Base-by-base conservation (phyloP, 1,284 basidiomycete genomes). In the Irpex rosettiformis region DNA sequence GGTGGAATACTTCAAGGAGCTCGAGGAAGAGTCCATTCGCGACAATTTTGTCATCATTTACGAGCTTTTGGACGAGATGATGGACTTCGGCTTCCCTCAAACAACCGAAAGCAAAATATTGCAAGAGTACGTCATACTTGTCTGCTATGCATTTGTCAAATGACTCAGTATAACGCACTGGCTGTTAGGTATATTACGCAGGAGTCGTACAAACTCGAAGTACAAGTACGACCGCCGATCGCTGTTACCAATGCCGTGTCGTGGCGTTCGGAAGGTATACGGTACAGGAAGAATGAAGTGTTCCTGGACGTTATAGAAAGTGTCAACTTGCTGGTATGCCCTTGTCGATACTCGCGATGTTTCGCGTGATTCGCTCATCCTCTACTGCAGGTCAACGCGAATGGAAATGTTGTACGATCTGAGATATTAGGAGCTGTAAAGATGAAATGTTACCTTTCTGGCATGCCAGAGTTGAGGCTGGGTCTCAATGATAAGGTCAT, bases 401-500 rank as follows among this genome's bases (percentile, higher is more conserved):
- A 93, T 64, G 97, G 97, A 43, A 97, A 96, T 67, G 97, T 99
- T 42, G 94, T 99, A 13, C 88, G 97, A 52, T 96, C 94, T 47
- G 97, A 99, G 76, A 99, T 99, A 66, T 77, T 99, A 2, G 97
- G 97, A 7, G 94, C 96, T 0, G 84, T 99, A 70, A 98, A 99
- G 82, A 98, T 99, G 96, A 99, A 99, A 76, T 99, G 96, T 73
- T 99, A 98, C 73, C 82, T 99, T 2, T 94, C 93, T 8, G 97
- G 97, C 18, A 99, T 99, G 97, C 97, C 97, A 10, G 97, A 99
- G 72, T 80, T 99, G 56, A 82, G 97, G 54, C 75, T 99, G 29
- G 97, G 97, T 0, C 79, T 99, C 58, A 99, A 99, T 75, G 97
- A 99, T 78, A 99, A 99, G 77, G 96, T 98, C 72, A 98, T 98